A percentile compares a stretch with the other conserved stretches of the same genome.
Evolutionary conservation across 208 protist species (phyloP).

Genomic region (Leishmania tropica): DNA sequence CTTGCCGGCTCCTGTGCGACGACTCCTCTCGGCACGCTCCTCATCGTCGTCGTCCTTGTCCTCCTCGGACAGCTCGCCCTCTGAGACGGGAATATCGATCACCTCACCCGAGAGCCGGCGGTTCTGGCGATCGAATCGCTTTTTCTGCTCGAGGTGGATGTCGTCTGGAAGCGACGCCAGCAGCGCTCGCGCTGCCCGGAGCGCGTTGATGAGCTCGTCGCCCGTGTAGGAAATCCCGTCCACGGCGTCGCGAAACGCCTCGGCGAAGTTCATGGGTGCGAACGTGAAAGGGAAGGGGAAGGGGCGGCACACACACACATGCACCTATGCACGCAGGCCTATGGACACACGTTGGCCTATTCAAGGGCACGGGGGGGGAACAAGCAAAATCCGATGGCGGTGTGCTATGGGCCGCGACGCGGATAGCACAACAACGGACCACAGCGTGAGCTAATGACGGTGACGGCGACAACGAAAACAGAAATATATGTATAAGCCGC

Average conservation of each 20-base stretch:
- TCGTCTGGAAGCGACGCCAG: constrained; percentile 5
- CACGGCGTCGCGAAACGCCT: constrained; percentile 7
- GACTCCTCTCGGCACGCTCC: not conserved
- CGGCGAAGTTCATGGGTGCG: not conserved
- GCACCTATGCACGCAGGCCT: not conserved
- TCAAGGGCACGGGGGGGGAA: too few species aligned
- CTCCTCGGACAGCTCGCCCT: not conserved
- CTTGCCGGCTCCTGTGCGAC: too few species aligned
- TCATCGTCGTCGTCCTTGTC: not conserved
- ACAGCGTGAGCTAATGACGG: too few species aligned
- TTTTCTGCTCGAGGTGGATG: not conserved
- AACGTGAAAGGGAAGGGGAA: not conserved
- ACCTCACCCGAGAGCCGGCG: not conserved
- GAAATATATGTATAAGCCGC: not conserved
- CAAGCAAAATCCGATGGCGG: too few species aligned
- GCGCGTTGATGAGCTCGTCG: not conserved
- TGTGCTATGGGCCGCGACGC: too few species aligned
- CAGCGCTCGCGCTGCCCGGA: not conserved
- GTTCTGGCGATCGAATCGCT: constrained; percentile 12
- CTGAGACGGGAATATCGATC: constrained; percentile 13
- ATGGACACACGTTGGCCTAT: not conserved
- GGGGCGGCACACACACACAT: too few species aligned
- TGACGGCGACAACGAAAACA: not conserved
- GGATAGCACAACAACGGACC: too few species aligned
- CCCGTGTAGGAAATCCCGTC: not conserved